A percentile compares a stretch with the other conserved stretches of the same genome.
phyloP scores from a whole-genome alignment of 2,329 filamentous ascomycete species.

The Albophoma yamanashiensis region DNA sequence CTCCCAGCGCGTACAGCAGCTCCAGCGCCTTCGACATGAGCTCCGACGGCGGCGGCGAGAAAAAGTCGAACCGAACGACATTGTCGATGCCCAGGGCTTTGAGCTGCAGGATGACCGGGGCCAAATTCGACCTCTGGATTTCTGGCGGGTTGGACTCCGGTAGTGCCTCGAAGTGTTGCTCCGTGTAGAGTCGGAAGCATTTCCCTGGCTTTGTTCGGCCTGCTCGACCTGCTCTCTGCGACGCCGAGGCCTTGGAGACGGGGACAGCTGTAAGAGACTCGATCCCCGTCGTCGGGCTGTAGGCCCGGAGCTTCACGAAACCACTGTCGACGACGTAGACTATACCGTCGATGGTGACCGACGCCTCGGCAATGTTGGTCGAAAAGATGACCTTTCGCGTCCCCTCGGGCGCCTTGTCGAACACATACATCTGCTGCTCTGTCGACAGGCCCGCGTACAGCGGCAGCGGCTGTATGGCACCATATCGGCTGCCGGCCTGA shows the following conservation, averaged over 20 bases:
- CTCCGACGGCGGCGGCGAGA: conserved; percentile 76
- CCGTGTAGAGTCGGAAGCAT: conserved; percentile 87
- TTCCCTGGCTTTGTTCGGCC: conserved; percentile 85
- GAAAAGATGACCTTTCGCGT: conserved; percentile 86
- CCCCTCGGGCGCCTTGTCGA: conserved; percentile 71
- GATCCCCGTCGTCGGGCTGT: conserved; percentile 75
- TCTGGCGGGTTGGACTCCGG: conserved; percentile 72
- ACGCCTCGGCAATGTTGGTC: conserved; percentile 95
- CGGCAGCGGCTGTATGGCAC: conserved; percentile 42
- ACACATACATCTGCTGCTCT: conserved; percentile 92
- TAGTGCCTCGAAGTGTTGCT: conserved; percentile 55
- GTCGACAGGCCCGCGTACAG: conserved; percentile 82
- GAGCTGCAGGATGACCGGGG: conserved; percentile 78
- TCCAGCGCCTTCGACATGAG: conserved; percentile 80
- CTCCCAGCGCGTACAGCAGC: conserved; percentile 75
- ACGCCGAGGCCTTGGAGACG: conserved; percentile 85
- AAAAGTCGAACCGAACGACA: conserved; percentile 78
- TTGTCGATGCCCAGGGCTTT: conserved; percentile 96
- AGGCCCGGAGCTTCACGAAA: conserved; percentile 82
- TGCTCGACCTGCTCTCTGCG: conserved; percentile 80
- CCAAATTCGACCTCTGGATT: conserved; percentile 84
- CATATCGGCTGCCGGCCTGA: conserved; percentile 34
- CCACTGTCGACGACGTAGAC: conserved; percentile 85
- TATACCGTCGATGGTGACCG: conserved; percentile 86
- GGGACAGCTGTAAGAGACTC: conserved; percentile 75